Conservation (phyloP, 192 early-diverging fungal genomes). For the Gonapodya sp. region DNA sequence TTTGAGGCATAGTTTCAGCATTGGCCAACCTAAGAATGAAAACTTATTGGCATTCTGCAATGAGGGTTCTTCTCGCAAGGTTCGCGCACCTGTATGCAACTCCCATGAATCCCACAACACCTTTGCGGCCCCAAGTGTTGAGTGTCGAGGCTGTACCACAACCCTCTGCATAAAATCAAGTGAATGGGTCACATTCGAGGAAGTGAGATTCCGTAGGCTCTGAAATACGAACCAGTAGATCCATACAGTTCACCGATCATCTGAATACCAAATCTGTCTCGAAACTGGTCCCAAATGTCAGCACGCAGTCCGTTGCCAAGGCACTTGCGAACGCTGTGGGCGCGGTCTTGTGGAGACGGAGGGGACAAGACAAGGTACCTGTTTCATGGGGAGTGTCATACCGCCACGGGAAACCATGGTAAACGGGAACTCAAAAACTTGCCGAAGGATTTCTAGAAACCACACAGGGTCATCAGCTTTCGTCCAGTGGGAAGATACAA, state of each 20-base stretch:
- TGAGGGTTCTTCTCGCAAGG: no score
- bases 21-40: no score
- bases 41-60: no score
- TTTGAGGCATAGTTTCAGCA: constrained; percentile 3
- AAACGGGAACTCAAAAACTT: no score
- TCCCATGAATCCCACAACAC: constrained; percentile 47
- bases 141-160: constrained; percentile 26
- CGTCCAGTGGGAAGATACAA: background rate
- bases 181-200: no score
- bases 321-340: constrained; percentile 40
- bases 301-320: constrained; percentile 62
- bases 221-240: constrained; percentile 56
- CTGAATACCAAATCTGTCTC: constrained; percentile 45
- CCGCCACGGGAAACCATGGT: no score
- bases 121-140: constrained; percentile 28
- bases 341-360: constrained; percentile 31
- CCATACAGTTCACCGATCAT: constrained; percentile 59
- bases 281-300: constrained; percentile 55
- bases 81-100: constrained; percentile 19
- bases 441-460: background rate
- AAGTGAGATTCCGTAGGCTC: no score
- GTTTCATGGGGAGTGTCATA: no score
- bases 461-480: no score
- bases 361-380: constrained; percentile 51
- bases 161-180: background rate